Evolutionary conservation across 768 basidiomycete species (phyloP).

Genomic region (Podaxis carcinomalis): DNA sequence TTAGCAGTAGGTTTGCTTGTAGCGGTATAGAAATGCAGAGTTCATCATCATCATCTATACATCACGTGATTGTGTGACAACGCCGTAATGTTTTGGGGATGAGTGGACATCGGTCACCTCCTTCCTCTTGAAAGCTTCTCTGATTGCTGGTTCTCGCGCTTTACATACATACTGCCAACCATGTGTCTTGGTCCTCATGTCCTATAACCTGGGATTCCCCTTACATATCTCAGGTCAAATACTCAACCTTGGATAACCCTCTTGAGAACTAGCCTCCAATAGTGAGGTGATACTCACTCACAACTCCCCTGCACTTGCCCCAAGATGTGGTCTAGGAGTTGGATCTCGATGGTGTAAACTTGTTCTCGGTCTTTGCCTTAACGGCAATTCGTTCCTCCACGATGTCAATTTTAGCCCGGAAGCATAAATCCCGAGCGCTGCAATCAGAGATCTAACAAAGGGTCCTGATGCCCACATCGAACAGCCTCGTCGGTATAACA

Average conservation of each 20-base stretch:
- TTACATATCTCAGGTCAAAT: not conserved
- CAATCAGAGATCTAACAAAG: slow-evolving; percentile 9
- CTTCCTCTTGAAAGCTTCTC: not conserved
- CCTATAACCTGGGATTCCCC: not conserved
- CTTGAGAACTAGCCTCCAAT: not conserved
- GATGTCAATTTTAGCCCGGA: slow-evolving; percentile 12
- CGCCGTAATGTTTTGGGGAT: not conserved
- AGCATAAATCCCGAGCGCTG: slow-evolving; percentile 12
- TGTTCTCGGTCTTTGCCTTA: not conserved
- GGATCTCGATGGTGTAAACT: slow-evolving; percentile 3
- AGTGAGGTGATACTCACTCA: not conserved
- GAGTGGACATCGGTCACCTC: not conserved
- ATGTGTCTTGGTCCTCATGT: not conserved
- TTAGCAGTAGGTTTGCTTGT: too few relatives aligned
- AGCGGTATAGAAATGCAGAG: too few relatives aligned
- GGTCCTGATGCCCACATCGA: slow-evolving; percentile 10
- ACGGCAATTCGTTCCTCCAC: slow-evolving; percentile 8
- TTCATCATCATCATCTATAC: too few relatives aligned
- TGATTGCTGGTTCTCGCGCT: not conserved
- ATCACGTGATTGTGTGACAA: too few relatives aligned
- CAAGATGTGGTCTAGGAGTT: not conserved
- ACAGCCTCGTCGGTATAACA: slow-evolving; percentile 12
- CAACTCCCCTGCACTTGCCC: not conserved
- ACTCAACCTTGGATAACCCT: not conserved
- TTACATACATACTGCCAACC: not conserved